Evolutionary conservation across 1,284 basidiomycete species (phyloP).

Genomic region (Ustilago xerochloae): DNA sequence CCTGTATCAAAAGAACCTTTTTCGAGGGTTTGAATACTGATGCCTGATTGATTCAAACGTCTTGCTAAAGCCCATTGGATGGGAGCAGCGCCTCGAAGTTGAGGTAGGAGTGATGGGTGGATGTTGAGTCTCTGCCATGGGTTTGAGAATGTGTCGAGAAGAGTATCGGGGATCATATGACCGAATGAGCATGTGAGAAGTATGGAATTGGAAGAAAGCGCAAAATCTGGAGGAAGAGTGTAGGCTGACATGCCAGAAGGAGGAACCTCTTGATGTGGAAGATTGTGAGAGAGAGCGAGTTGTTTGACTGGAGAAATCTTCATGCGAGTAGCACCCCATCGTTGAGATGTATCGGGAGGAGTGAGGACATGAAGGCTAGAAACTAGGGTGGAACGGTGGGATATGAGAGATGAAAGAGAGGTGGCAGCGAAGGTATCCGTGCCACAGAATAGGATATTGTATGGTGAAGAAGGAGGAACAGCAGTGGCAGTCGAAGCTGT

Average conservation of each 20-base stretch:
- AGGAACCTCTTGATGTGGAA: constrained; percentile 43
- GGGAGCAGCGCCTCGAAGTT: constrained; percentile 90
- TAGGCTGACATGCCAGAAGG: constrained; percentile 29
- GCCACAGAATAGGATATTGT: constrained; percentile 66
- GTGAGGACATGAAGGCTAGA: constrained; percentile 73
- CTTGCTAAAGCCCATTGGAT: constrained; percentile 81
- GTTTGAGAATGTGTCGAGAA: constrained; percentile 76
- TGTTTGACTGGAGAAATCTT: constrained; percentile 55
- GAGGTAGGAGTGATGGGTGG: constrained; percentile 88
- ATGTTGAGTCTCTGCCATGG: constrained; percentile 81
- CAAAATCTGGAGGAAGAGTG: constrained; percentile 6
- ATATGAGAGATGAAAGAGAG: constrained; percentile 33
- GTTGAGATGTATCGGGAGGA: constrained; percentile 70
- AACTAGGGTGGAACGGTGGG: background rate
- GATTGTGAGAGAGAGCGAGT: constrained; percentile 32
- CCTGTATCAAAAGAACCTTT: constrained; percentile 55
- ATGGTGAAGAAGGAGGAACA: constrained; percentile 31
- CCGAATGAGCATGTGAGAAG: constrained; percentile 93
- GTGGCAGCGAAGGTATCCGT: constrained; percentile 57
- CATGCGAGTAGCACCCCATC: constrained; percentile 61
- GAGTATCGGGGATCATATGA: constrained; percentile 78
- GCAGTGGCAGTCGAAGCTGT: background rate
- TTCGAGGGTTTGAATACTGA: constrained; percentile 57
- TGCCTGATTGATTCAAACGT: constrained; percentile 37
- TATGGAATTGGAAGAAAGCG: constrained; percentile 67